Evolutionary conservation across 1,139 yeast genomes (phyloP).

Genomic region (Saccharomyces hybrid): DNA sequence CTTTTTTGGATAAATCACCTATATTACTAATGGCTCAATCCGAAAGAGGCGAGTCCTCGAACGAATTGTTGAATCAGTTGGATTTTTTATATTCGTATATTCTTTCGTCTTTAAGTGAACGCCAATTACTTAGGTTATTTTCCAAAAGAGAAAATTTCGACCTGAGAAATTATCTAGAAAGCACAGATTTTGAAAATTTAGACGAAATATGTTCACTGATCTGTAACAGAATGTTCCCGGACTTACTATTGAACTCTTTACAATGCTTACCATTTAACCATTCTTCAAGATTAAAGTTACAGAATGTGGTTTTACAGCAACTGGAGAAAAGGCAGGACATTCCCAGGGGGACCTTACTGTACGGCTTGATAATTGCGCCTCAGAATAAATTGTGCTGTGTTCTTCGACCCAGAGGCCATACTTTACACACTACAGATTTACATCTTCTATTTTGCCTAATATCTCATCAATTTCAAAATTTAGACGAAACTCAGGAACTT

Average conservation of each 20-base stretch:
- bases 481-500: slow-evolving; percentile 50
- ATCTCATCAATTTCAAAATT: slow-evolving; percentile 37
- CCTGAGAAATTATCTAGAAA: slow-evolving; percentile 61
- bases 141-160: slow-evolving; percentile 73
- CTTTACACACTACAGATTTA: slow-evolving; percentile 62
- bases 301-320: slow-evolving; percentile 19
- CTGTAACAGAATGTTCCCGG: slow-evolving; percentile 43
- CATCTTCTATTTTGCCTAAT: slow-evolving; percentile 57
- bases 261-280: slow-evolving; percentile 48
- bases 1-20: slow-evolving; percentile 58
- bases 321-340: slow-evolving; percentile 18
- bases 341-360: slow-evolving; percentile 38
- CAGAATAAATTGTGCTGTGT: slow-evolving; percentile 51
- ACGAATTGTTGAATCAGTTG: slow-evolving; percentile 57
- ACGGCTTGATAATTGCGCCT: slow-evolving; percentile 53
- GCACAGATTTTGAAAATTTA: slow-evolving; percentile 26
- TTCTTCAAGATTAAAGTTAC: slow-evolving; percentile 39
- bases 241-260: slow-evolving; percentile 52
- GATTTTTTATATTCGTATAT: slow-evolving; percentile 70
- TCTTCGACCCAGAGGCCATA: slow-evolving; percentile 54
- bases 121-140: slow-evolving; percentile 63
- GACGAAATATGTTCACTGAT: slow-evolving; percentile 26
- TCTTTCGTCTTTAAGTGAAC: slow-evolving; percentile 70
- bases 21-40: slow-evolving; percentile 70
- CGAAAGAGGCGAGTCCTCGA: slow-evolving; percentile 43